These are phyloP conservation scores for Asclepias syriaca DNA, from an alignment of 257 asterid species.

Conservation along the genomic window DNA sequence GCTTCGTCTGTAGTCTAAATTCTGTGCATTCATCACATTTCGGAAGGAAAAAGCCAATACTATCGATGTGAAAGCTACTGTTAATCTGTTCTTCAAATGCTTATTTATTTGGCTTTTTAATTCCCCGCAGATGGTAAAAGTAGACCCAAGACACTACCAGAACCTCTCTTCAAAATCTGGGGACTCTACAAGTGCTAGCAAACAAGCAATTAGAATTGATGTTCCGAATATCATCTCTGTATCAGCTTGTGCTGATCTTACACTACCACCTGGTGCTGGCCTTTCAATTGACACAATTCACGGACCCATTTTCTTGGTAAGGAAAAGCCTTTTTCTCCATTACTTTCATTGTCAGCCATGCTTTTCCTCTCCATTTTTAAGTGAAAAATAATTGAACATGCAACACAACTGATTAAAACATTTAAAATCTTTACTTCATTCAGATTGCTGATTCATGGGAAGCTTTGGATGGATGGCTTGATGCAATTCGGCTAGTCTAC, in stretches of 20 bases:
- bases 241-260: constrained; percentile 88
- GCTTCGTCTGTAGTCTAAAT: background rate
- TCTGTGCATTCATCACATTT: constrained; percentile 1
- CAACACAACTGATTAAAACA: background rate
- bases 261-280: constrained; percentile 97
- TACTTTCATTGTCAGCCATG: background rate
- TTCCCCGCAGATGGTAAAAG: constrained; percentile 46
- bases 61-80: background rate
- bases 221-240: constrained; percentile 70
- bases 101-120: background rate
- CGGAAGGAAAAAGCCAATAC: background rate
- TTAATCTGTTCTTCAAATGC: background rate
- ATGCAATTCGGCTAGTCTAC: constrained; percentile 89
- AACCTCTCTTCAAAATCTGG: constrained; percentile 60
- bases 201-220: constrained; percentile 52
- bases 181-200: constrained; percentile 34
- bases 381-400: background rate
- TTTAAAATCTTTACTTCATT: constrained; percentile 24
- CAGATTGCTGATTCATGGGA: constrained; percentile 99
- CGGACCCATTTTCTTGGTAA: constrained; percentile 85
- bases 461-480: constrained; percentile 94
- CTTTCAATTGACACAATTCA: constrained; percentile 67
- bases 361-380: background rate
- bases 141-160: constrained; percentile 45
- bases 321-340: background rate